Base-by-base conservation (phyloP, 352 stramenopile genomes). In the Phytophthora uliginosa region DNA sequence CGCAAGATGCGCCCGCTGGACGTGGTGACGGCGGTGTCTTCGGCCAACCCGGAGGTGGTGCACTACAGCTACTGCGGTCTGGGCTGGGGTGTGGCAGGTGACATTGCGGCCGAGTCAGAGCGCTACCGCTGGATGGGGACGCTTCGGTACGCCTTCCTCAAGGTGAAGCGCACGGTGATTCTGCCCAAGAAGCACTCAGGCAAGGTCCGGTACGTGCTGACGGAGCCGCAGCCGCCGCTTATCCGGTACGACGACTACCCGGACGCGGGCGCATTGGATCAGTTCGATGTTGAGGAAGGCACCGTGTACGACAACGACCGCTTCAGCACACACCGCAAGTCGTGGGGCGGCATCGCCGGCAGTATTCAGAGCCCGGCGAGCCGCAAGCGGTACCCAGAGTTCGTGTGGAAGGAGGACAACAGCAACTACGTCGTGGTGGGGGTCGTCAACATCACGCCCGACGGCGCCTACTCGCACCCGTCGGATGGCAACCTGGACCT, bases 51-150 rank as follows among this genome's bases (percentile, higher is more conserved):
- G 4, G 70, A 79, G n/a, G 79, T 82, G 12, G 85, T 95, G 45
- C 86, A 94, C 57, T 95, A 91, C 76, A 94, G 86, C 69, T 95
- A 93, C 74, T 95, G 88, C 40, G 88, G 88, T n/a, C 65, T 93
- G 0, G 88, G 88, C 26, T 95, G 88, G 88, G 88, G 88, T 7
- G 77, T 94, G 17, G 82, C 88, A 0, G 88, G 86, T 0, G 88
- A 95, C 64, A 92, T 95, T 34, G 88, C 88, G 0, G 82, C 79
- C 31, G 86, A 95, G 66, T 95, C 88, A 40, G 88, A 95, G 66
- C 78, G 78, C n/a, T 91, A 92, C 68, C 86, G 88, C 31, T 95
- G 86, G 86, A 83, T 95, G 76, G 86, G 88, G 15, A 93, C 84
- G 33, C 65, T 82, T 22, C 86, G 88, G 5, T 95, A 95, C 50